Percentiles rank a stretch among this genome's conserved stretches.
Evolutionary conservation across 2,329 filamentous ascomycete species (phyloP).

Genomic region (Beauveria sp.): DNA sequence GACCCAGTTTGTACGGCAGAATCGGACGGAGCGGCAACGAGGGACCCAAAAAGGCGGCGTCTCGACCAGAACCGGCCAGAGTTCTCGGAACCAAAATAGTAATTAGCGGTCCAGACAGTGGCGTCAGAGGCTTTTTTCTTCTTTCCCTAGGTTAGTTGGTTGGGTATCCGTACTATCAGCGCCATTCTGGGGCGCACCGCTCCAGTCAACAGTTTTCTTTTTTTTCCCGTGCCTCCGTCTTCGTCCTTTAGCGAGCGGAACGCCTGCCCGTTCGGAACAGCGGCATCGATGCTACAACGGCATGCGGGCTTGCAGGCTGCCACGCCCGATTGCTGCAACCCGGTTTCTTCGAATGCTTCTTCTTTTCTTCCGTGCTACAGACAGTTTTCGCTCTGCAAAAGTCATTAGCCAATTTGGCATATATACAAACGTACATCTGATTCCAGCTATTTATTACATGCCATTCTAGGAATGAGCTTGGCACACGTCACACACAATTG

Average conservation of each 20-base stretch:
- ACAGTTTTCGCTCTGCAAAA: background rate
- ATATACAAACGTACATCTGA: background rate
- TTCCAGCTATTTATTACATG: background rate
- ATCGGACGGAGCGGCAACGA: constrained; percentile 2
- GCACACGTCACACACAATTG: background rate
- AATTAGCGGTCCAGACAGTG: constrained; percentile 7
- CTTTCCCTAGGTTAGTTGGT: too few relatives aligned
- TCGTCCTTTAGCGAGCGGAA: background rate
- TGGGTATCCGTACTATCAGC: background rate
- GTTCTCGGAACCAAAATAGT: constrained; percentile 1
- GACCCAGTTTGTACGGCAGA: background rate
- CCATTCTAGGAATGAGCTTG: background rate
- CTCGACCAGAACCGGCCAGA: constrained; percentile 4
- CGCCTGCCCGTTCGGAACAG: constrained; percentile 2
- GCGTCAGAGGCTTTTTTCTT: constrained; percentile 7
- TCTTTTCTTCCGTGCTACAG: background rate
- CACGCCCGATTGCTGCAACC: background rate
- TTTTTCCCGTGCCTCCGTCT: too few relatives aligned
- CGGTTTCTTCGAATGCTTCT: background rate
- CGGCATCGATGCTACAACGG: constrained; percentile 3
- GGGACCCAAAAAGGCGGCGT: background rate
- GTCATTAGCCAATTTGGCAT: background rate
- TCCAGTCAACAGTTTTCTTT: too few relatives aligned
- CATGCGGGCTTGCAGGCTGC: background rate
- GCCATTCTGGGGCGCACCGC: background rate